Evolutionary conservation across 2,329 filamentous ascomycete genomes (phyloP).

Genomic region (Fusarium sp.): DNA sequence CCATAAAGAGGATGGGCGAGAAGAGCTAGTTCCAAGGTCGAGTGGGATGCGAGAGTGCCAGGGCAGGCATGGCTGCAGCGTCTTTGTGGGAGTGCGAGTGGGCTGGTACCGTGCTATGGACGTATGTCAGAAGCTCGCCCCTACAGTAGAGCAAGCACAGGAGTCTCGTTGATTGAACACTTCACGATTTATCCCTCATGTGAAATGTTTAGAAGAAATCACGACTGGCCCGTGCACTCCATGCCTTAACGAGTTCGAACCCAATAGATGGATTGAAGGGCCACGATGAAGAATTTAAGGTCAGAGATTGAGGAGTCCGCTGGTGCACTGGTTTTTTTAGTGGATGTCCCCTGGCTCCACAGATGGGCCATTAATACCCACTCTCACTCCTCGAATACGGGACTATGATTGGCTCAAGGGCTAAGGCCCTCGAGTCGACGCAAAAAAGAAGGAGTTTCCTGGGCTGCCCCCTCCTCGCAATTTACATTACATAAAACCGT

Average conservation of each 20-base stretch:
- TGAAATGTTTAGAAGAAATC: slow-evolving; percentile 16
- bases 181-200: slow-evolving; percentile 25
- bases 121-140: neutral
- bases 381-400: neutral
- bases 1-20: slow-evolving; percentile 22
- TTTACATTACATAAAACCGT: slow-evolving; percentile 55
- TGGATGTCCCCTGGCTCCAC: slow-evolving; percentile 33
- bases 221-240: slow-evolving; percentile 22
- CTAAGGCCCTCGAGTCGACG: slow-evolving; percentile 29
- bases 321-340: slow-evolving; percentile 41
- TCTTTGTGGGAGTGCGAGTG: slow-evolving; percentile 24
- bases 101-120: slow-evolving; percentile 10
- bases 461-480: slow-evolving; percentile 46
- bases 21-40: slow-evolving; percentile 29
- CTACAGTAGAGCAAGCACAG: neutral
- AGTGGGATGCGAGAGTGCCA: slow-evolving; percentile 32
- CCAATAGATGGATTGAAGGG: neutral
- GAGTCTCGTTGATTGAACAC: neutral
- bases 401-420: slow-evolving; percentile 35
- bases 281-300: slow-evolving; percentile 28
- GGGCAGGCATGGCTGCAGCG: slow-evolving; percentile 33
- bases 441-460: slow-evolving; percentile 39
- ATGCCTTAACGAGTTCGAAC: neutral
- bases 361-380: slow-evolving; percentile 12
- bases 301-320: slow-evolving; percentile 27